phyloP scores from a whole-genome alignment of 2,329 filamentous ascomycete genomes.

The Arthrobotrys pseudoclavata region DNA sequence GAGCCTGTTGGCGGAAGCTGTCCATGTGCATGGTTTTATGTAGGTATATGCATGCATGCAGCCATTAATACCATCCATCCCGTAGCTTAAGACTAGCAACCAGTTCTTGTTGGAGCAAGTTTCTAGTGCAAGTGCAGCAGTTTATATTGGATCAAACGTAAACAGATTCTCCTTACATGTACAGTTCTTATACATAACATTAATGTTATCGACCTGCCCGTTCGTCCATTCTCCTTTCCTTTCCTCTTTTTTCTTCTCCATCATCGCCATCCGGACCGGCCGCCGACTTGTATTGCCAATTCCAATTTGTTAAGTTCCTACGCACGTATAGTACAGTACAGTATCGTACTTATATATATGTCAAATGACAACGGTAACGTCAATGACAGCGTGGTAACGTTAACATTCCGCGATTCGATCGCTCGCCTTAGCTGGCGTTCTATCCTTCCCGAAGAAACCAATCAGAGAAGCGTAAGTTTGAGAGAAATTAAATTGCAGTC shows the following conservation, averaged over 20 bases:
- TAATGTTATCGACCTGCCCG: background rate
- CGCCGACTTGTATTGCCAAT: constrained; percentile 11
- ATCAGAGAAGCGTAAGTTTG: constrained; percentile 23
- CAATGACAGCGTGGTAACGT: constrained; percentile 23
- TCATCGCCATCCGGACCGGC: constrained; percentile 46
- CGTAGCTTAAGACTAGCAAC: constrained; percentile 19
- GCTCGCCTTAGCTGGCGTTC: constrained; percentile 54
- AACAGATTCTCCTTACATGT: constrained; percentile 41
- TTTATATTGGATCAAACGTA: constrained; percentile 42
- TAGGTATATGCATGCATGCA: constrained; percentile 50
- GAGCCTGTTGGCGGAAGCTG: constrained; percentile 18
- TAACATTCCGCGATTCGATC: constrained; percentile 51
- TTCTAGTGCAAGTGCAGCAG: background rate
- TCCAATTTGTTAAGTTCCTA: background rate
- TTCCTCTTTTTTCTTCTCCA: background rate
- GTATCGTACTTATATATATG: background rate
- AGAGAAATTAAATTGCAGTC: constrained; percentile 39
- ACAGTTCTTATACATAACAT: constrained; percentile 7
- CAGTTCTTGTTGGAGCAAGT: background rate
- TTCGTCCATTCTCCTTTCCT: background rate
- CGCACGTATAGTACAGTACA: background rate
- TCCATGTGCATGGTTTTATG: constrained; percentile 12
- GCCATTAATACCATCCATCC: constrained; percentile 39
- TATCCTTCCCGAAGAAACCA: constrained; percentile 26
- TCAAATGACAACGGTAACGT: constrained; percentile 9